These are phyloP conservation scores for Beta macrorhiza DNA, from an alignment of 179 eudicot species.

Conservation along the genomic window DNA sequence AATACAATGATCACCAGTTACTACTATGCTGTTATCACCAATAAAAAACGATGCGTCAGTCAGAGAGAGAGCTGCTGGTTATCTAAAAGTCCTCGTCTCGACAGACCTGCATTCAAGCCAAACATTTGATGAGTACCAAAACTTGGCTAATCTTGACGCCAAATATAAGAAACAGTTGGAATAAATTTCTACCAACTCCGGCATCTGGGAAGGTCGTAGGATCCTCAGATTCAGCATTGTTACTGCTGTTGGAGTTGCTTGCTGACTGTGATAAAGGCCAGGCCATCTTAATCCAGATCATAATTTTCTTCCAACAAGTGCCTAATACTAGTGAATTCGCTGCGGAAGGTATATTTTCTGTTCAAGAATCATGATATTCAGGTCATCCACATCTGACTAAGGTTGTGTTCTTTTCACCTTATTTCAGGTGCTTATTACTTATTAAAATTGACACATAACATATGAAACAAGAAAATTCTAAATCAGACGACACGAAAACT, in stretches of 20 bases:
- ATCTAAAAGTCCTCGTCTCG: constrained; percentile 7
- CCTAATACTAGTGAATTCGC: background rate
- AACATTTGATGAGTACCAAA: no score
- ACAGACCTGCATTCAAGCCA: constrained; percentile 2
- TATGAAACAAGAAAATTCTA: no score
- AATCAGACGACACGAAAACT: no score
- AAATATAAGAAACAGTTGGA: background rate
- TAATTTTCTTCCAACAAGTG: constrained; percentile 2
- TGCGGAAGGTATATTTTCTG: constrained; percentile 2
- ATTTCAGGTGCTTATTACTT: background rate
- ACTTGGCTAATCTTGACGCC: background rate
- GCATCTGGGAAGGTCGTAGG: background rate
- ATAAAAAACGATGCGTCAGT: background rate
- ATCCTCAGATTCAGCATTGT: constrained; percentile 6
- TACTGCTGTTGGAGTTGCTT: background rate
- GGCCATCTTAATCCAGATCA: background rate
- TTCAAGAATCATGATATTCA: background rate
- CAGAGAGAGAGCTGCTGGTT: constrained; percentile 11
- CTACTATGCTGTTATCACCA: constrained; percentile 31
- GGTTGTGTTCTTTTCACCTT: no score
- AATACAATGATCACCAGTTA: constrained; percentile 20
- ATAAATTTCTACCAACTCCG: constrained; percentile 2
- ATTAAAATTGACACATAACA: no score
- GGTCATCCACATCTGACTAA: background rate
- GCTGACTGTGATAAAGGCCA: constrained; percentile 13